Evolutionary conservation across 345 rosid species (phyloP).

Genomic region (Gossypium anomalum): DNA sequence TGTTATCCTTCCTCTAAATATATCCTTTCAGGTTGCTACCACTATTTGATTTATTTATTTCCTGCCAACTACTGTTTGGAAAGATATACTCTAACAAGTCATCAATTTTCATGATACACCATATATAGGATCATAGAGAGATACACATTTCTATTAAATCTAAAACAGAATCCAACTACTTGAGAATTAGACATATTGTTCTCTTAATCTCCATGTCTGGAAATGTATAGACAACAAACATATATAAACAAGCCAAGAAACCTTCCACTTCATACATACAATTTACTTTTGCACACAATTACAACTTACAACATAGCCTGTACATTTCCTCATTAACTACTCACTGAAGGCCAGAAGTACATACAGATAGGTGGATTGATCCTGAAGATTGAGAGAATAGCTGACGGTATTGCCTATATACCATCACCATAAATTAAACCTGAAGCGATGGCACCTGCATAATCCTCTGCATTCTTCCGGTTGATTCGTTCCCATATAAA

Average conservation of each 20-base stretch:
- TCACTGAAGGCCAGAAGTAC: conserved; percentile 65
- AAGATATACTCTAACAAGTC: not conserved
- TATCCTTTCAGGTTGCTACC: not conserved
- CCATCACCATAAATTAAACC: conserved; percentile 94
- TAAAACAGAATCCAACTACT: conserved; percentile 16
- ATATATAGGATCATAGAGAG: too few relatives aligned
- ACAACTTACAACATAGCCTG: conserved; percentile 14
- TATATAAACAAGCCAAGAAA: too few relatives aligned
- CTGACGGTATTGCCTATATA: conserved; percentile 2
- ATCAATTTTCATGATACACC: not conserved
- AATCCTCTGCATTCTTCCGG: conserved; percentile 68
- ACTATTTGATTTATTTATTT: not conserved
- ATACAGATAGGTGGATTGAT: conserved; percentile 86
- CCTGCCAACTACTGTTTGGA: not conserved
- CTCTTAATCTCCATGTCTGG: too few relatives aligned
- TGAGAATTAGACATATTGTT: too few relatives aligned
- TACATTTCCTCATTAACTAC: conserved; percentile 27
- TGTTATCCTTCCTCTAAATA: not conserved
- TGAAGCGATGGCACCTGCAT: conserved; percentile 72
- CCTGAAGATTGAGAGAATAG: conserved; percentile 72
- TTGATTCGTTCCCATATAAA: conserved; percentile 67
- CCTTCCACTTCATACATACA: too few relatives aligned
- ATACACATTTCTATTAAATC: not conserved
- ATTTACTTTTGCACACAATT: too few relatives aligned
- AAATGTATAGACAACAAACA: too few relatives aligned